Evolutionary conservation across 2,329 filamentous ascomycete species (phyloP).

Genomic region (Epichloe elymi): DNA sequence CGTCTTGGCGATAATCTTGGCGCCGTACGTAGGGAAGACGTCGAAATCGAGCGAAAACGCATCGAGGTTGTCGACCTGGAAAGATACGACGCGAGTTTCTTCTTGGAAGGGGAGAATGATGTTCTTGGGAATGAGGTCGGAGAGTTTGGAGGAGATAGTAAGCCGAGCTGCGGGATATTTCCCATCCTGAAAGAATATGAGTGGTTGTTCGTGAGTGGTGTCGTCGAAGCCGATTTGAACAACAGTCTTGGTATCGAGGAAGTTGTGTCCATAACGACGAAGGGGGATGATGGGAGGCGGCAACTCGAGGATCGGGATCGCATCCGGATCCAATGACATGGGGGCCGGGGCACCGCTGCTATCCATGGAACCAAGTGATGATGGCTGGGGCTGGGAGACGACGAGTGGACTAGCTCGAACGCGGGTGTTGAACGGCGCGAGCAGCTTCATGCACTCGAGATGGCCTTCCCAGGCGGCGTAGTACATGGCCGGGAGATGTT

Average conservation of each 20-base stretch:
- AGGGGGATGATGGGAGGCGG: conserved; percentile 94
- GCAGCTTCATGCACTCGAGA: conserved; percentile 81
- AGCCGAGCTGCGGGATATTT: conserved; percentile 92
- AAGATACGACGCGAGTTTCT: conserved; percentile 83
- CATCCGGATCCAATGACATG: conserved; percentile 66
- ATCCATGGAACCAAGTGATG: conserved; percentile 28
- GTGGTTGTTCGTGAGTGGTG: conserved; percentile 55
- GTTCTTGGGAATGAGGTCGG: conserved; percentile 91
- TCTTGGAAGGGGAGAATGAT: conserved; percentile 92
- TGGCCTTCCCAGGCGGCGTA: conserved; percentile 98
- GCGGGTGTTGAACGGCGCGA: conserved; percentile 46
- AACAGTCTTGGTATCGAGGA: conserved; percentile 93
- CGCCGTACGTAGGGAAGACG: conserved; percentile 93
- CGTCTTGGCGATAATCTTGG: conserved; percentile 92
- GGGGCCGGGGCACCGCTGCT: conserved; percentile 40
- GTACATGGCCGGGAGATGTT: conserved; percentile 87
- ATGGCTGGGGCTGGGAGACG: conserved; percentile 30
- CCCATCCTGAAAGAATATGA: conserved; percentile 92
- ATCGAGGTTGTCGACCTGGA: conserved; percentile 89
- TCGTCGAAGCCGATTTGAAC: conserved; percentile 85
- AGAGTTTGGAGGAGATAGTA: conserved; percentile 92
- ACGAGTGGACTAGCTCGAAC: conserved; percentile 30
- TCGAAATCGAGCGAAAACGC: conserved; percentile 94
- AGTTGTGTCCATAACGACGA: conserved; percentile 92
- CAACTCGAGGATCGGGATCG: conserved; percentile 81